Evolutionary conservation across 805 yeast genomes (phyloP), one percentile per base, ranked within the genome.

Genomic region (Komagataella populi): DNA sequence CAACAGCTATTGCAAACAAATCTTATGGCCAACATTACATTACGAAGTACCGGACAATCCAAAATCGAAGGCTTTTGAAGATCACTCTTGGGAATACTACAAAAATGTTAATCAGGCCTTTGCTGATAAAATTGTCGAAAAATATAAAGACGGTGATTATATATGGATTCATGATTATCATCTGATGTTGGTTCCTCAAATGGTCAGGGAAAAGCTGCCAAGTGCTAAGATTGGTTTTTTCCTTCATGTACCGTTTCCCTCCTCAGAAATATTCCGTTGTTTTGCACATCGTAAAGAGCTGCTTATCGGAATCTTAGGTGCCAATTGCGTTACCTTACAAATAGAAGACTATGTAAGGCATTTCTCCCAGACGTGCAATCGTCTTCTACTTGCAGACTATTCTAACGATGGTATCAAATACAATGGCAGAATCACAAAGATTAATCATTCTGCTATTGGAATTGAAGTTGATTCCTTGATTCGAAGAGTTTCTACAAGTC

Each of bases 111-210:
- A 93, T 60, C 87, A 83, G 63, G 64, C 77, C 47, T 76, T 90
- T 60, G 97, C 98, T 0, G 86, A 89, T 51, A 78, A 77, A 56
- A 73, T 91, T 48, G 77, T 84, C 2, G 76, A 73, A 44, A 68
- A 71, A 1, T 90, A 91, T 65, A 78, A 81, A 57, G 75, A 74
- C 0, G 88, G 85, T 46, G 96, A 91, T 63, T 71, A 80, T 45
- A 74, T 91, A 54, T 93, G 98, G 98, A 73, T 91, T 50, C 96
- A 91, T 64, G 99, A 91, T 66, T 91, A 91, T 63, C 98, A 93
- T 67, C 71, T 91, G 54, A 73, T 93, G 69, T 69, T 91, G 46
- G 87, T 90, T 1, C 97, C 98, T 0, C 74, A 73, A 51, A 83
- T 91, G 91, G 76, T 91, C 3, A 76, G 96, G 54, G 73, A 80